Evolutionary conservation across 2,329 filamentous ascomycete genomes (phyloP), one percentile per base, ranked within the genome.

Genomic region (Colletotrichum sp.): DNA sequence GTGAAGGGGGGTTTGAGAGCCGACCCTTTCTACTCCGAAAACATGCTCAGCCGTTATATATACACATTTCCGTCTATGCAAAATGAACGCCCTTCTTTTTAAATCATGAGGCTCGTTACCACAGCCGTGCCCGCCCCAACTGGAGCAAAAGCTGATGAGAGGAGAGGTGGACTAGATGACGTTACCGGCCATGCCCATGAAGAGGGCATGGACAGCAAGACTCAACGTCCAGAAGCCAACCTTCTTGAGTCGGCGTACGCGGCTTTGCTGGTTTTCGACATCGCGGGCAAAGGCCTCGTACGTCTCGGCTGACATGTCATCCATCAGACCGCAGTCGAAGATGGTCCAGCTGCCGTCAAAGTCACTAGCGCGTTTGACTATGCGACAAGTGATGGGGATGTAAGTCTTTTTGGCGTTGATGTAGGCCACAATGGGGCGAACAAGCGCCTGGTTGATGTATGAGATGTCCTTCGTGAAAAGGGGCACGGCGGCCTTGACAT

Each of bases 271-370:
- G 84, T 98, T 94, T 77, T 96, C 93, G 36, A 99, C 95, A 83
- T 98, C 95, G 77, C 92, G 92, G 48, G 96, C 96, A 85, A 99
- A 98, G 1, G 97, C 97, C 80, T 96, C 92, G 83, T 99, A 99
- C 68, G 96, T 96, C 90, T 98, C 97, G 78, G 94, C 95, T 8
- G 94, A 96, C 76, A 98, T 87, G 84, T 99, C 97, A 81, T 98
- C 95, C 93, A 98, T 95, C 69, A 99, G 87, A 2, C 96, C 96
- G 80, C 94, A 97, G 84, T 99, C 97, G 82, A 94, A 98, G 32
- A 97, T 90, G 5, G 96, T 96, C 97, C 97, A 98, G 79, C 94
- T 95, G 38, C 97, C 97, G 83, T 98, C 95, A 81, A 99, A 99
- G 83, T 99, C 97, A 74, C 90, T 90, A 21, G 93, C 90, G 8